A percentile compares a stretch with the other conserved stretches of the same genome.
These are phyloP conservation scores for Euphorbia peplus DNA, from an alignment of 345 rosid species.

Conservation along the genomic window DNA sequence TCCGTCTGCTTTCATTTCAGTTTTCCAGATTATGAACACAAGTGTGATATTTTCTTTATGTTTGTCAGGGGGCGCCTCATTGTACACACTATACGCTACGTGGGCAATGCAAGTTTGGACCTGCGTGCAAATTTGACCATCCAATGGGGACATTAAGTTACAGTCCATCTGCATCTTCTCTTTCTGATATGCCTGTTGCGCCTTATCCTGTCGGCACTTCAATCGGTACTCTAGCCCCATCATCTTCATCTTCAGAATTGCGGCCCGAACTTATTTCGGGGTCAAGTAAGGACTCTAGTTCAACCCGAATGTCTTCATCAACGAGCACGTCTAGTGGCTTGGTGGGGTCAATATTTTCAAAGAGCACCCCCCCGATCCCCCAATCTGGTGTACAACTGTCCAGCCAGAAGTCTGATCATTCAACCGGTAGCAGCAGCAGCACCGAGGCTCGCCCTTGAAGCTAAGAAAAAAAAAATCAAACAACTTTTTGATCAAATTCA, in stretches of 20 bases:
- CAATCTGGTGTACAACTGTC: constrained; percentile 39
- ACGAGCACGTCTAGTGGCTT: constrained; percentile 40
- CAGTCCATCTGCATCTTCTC: constrained; percentile 78
- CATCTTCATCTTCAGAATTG: constrained; percentile 61
- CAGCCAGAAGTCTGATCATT: constrained; percentile 43
- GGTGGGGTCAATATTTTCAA: constrained; percentile 36
- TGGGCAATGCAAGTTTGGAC: constrained; percentile 37
- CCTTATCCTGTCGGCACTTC: constrained; percentile 75
- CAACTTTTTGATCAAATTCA: constrained; percentile 34
- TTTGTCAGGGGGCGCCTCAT: constrained; percentile 23
- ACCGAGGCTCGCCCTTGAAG: constrained; percentile 25
- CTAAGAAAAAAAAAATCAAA: constrained; percentile 26
- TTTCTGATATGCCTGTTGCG: constrained; percentile 66
- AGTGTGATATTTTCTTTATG: constrained; percentile 11
- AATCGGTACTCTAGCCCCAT: constrained; percentile 57
- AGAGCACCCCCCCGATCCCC: constrained; percentile 29
- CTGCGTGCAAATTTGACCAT: constrained; percentile 68
- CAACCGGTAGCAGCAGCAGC: constrained; percentile 29
- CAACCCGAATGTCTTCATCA: constrained; percentile 46
- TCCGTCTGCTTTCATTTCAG: too few relatives aligned
- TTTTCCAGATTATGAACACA: too few relatives aligned
- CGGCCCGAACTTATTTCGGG: constrained; percentile 55
- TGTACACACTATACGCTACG: constrained; percentile 31
- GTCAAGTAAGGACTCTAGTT: constrained; percentile 45
- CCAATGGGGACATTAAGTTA: constrained; percentile 54